Percentiles rank a stretch among this genome's conserved stretches.
phyloP scores from a whole-genome alignment of 1,284 basidiomycete genomes.

The Ustilago esculenta region DNA sequence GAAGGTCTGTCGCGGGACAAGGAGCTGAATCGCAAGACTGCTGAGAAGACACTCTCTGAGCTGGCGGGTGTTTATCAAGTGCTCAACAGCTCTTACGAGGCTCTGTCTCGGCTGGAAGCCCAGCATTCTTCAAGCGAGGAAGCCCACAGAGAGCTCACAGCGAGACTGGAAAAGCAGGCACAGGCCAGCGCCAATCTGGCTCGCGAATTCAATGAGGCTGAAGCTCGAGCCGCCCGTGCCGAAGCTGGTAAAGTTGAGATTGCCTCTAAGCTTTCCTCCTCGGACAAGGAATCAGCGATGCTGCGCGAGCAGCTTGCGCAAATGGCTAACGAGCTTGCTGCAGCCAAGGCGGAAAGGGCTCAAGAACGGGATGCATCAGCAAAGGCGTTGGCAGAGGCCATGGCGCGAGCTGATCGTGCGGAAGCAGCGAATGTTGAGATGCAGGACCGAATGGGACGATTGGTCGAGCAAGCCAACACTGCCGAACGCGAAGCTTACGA shows the following conservation, averaged over 20 bases:
- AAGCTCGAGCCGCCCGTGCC: conserved; percentile 5
- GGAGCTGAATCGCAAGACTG: conserved; percentile 9
- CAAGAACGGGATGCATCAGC: conserved; percentile 37
- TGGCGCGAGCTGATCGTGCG: conserved; percentile 30
- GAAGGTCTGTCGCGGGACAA: conserved; percentile 15
- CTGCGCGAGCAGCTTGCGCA: conserved; percentile 46
- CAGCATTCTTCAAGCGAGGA: conserved; percentile 23
- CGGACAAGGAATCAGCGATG: conserved; percentile 22
- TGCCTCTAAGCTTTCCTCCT: background rate
- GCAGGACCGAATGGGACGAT: conserved; percentile 16
- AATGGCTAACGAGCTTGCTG: conserved; percentile 30
- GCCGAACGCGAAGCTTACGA: conserved; percentile 46
- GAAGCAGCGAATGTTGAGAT: conserved; percentile 31
- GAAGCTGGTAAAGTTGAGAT: conserved; percentile 16
- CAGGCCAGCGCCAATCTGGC: conserved; percentile 4
- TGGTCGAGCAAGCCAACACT: conserved; percentile 14
- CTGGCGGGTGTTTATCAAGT: conserved; percentile 33
- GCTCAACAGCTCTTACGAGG: conserved; percentile 27
- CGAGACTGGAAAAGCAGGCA: conserved; percentile 11
- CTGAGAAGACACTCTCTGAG: conserved; percentile 35
- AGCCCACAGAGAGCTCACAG: conserved; percentile 8
- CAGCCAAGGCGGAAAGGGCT: conserved; percentile 18
- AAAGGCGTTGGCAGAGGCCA: conserved; percentile 40
- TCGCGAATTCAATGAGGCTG: conserved; percentile 20
- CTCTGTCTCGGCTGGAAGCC: conserved; percentile 18